Evolutionary conservation across 108 stramenopile genomes (phyloP), one percentile per base, ranked within the genome.

Genomic region (Cyclotella kingstonii): DNA sequence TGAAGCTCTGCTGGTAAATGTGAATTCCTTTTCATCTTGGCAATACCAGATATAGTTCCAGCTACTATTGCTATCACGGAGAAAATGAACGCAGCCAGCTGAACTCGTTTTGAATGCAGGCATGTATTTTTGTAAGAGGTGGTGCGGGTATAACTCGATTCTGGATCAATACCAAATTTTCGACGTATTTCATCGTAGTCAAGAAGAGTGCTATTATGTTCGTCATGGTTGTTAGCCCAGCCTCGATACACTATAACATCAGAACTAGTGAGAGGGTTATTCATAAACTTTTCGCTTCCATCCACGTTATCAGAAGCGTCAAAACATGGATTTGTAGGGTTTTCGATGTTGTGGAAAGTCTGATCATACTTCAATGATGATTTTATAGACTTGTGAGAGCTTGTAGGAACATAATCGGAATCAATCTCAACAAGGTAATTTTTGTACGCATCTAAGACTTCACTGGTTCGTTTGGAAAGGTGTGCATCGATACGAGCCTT

Each of bases 91-190:
- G 36, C 35, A 58, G 42, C 38, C 2, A 25, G 57, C 18, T 58
- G 43, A 43, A 58, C 38, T 7, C 57, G 17, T 26, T 36, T 34
- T 39, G 57, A 58, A 39, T 41, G 43, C 3, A 58, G 18, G 3
- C 12, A 3, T 12, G 57, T 41, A 30, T 58, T 44, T 44, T 58
- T 58, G 22, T 58, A 58, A 15, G 51, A 15, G 18, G 51, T 33
- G 7, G 4, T 49, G 6, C 48, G 9, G 6, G 48, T 26, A 25
- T 4, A 21, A 49, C 23, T 5, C 5, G n/a, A 29, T 17, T 52
- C 51, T 9, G 51, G 31, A 15, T 52, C 51, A 33, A 52, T 52
- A 4, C 51, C 51, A 15, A 52, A 52, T 33, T 33, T 52, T n/a
- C n/a, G n/a, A 5, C n/a, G 18, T 17, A 52, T 52, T 5, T 52